These are phyloP conservation scores for Hansenula sp. DNA, from an alignment of 1,139 yeast genomes.

Conservation along the genomic window DNA sequence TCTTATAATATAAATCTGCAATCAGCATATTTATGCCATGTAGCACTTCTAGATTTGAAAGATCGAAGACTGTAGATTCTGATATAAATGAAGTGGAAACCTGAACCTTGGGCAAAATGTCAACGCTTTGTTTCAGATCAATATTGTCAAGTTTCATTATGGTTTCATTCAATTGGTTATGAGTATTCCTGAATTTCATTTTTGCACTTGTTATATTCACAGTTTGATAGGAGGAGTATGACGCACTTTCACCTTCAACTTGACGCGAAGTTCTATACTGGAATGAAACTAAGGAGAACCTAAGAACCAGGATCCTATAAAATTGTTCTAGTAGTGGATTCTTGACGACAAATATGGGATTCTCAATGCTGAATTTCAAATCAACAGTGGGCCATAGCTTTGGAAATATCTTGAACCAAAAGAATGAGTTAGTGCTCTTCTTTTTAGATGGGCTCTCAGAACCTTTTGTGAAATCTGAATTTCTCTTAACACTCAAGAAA, in stretches of 20 bases:
- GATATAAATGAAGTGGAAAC: constrained; percentile 15
- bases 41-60: constrained; percentile 28
- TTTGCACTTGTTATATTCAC: constrained; percentile 13
- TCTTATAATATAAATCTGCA: constrained; percentile 14
- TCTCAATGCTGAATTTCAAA: constrained; percentile 20
- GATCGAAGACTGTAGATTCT: constrained; percentile 22
- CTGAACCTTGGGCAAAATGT: constrained; percentile 23
- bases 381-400: constrained; percentile 19
- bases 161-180: constrained; percentile 10
- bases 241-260: constrained; percentile 8
- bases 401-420: constrained; percentile 6
- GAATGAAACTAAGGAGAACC: constrained; percentile 13
- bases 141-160: constrained; percentile 23
- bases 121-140: constrained; percentile 16
- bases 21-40: constrained; percentile 26
- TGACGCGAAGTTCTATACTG: constrained; percentile 14
- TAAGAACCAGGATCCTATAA: constrained; percentile 17
- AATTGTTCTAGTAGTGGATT: constrained; percentile 13
- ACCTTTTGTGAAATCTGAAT: neutral
- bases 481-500: constrained; percentile 5
- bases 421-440: neutral
- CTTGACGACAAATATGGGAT: constrained; percentile 20
- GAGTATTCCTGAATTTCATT: constrained; percentile 16
- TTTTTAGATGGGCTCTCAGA: neutral
- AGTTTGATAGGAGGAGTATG: constrained; percentile 14